Evolutionary conservation across 345 rosid species (phyloP), one percentile per base, ranked within the genome.

Genomic region (Punica granatum): DNA sequence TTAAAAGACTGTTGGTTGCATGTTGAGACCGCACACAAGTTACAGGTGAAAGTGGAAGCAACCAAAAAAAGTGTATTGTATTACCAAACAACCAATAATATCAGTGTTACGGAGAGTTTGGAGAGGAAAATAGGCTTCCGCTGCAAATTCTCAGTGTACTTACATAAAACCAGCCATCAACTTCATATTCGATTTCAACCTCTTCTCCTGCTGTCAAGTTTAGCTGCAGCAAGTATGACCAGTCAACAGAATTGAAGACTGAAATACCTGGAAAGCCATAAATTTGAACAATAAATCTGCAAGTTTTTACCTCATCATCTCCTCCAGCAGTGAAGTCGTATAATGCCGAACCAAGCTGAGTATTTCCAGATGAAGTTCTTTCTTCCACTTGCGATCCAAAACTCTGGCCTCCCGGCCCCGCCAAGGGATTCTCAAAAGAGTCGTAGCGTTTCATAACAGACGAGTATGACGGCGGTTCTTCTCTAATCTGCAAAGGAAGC

Each of bases 271-370:
- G 58, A 51, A 51, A 51, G 26, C 19, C 23, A 46, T n/a, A 51
- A 23, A 11, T 51, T 8, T 37, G 58, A 51, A 51, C 58, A 23
- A 23, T 3, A n/a, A 12, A 51, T n/a, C 10, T 51, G 9, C 19
- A 43, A 37, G 30, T 62, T 44, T 64, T 70, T 76, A 94, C 99
- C 88, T 94, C 99, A 71, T 94, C 99, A 74, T 94, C 99, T 83
- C 99, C 99, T 66, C 99, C 99, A 15, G 98, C 98, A 30, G 86
- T 89, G 79, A 94, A 94, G 81, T 94, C 99, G 82, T 94, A 94
- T 41, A 94, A 79, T 66, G 99, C 99, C 18, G 81, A 78, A 66
- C 98, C 99, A 69, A 36, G 61, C 80, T 90, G 96, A 56, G 83
- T 73, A 77, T 81, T 80, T 65, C 82, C 82, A 63, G 95, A 83